phyloP scores from a whole-genome alignment of 2,329 filamentous ascomycete species.

The Colletotrichum sp. region DNA sequence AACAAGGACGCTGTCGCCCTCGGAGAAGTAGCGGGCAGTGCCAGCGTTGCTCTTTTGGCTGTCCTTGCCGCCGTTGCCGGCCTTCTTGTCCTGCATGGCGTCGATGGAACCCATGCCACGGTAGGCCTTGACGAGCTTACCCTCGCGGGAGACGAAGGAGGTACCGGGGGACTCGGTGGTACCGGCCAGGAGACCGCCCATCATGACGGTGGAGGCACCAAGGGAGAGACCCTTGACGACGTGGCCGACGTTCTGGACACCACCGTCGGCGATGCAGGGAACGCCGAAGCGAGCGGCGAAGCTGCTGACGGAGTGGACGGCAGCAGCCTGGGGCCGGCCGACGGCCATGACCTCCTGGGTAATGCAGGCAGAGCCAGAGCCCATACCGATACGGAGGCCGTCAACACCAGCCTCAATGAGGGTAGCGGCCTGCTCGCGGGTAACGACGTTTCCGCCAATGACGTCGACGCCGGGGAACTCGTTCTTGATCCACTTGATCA shows the following conservation, averaged over 20 bases:
- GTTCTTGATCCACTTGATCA: constrained; percentile 95
- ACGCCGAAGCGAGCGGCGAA: constrained; percentile 95
- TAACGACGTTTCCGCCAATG: constrained; percentile 98
- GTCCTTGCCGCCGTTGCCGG: constrained; percentile 74
- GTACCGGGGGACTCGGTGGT: constrained; percentile 97
- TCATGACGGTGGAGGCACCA: constrained; percentile 96
- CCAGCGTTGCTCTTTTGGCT: constrained; percentile 87
- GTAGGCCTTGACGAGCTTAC: constrained; percentile 98
- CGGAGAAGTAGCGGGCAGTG: constrained; percentile 97
- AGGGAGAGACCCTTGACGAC: constrained; percentile 98
- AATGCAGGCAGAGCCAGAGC: constrained; percentile 96
- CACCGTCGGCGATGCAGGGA: constrained; percentile 96
- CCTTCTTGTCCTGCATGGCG: constrained; percentile 99
- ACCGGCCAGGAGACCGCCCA: constrained; percentile 96
- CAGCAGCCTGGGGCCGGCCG: constrained; percentile 91
- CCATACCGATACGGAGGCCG: constrained; percentile 98
- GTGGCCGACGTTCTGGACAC: constrained; percentile 97
- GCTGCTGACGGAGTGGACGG: constrained; percentile 86
- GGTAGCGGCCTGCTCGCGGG: constrained; percentile 90
- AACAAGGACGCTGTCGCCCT: constrained; percentile 92
- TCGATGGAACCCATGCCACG: constrained; percentile 99
- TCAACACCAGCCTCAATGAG: constrained; percentile 95
- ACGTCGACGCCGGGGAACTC: constrained; percentile 88
- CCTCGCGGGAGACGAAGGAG: constrained; percentile 94
- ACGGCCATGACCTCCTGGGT: constrained; percentile 99